Evolutionary conservation across 1,284 basidiomycete species (phyloP).

Genomic region (Sanghuangporus sanghuang): DNA sequence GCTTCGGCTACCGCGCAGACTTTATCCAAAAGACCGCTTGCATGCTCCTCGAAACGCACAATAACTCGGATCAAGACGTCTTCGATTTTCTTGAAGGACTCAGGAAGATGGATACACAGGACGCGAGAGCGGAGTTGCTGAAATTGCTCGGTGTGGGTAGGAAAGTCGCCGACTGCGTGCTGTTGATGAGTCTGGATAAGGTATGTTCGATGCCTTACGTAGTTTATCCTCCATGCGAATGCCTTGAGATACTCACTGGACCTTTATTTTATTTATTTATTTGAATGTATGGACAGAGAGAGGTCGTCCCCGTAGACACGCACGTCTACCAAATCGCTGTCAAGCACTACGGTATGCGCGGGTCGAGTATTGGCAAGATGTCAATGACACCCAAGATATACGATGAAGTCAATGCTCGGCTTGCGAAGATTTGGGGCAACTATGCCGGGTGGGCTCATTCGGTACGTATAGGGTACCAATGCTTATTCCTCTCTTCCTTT

Average conservation of each 20-base stretch:
- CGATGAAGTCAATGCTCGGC: slow-evolving; percentile 64
- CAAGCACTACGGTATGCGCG: slow-evolving; percentile 75
- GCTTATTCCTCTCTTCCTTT: slow-evolving; percentile 19
- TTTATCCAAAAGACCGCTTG: slow-evolving; percentile 84
- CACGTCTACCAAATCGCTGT: slow-evolving; percentile 86
- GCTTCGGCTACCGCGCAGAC: slow-evolving; percentile 94
- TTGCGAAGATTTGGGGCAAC: slow-evolving; percentile 71
- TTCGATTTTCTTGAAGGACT: slow-evolving; percentile 59
- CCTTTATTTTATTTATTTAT: neutral
- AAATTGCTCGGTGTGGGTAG: slow-evolving; percentile 88
- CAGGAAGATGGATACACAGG: slow-evolving; percentile 45
- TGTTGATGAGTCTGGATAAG: slow-evolving; percentile 95
- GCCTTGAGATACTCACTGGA: neutral
- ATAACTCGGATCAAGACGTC: slow-evolving; percentile 36
- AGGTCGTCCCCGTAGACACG: slow-evolving; percentile 89
- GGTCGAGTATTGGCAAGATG: slow-evolving; percentile 37
- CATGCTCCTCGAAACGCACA: slow-evolving; percentile 64
- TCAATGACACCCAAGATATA: slow-evolving; percentile 77
- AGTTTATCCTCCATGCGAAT: neutral
- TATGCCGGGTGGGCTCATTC: slow-evolving; percentile 93
- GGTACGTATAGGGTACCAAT: slow-evolving; percentile 34
- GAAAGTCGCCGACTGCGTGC: slow-evolving; percentile 93
- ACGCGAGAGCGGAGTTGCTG: slow-evolving; percentile 72
- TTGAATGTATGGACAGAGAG: slow-evolving; percentile 41
- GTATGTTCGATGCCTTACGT: slow-evolving; percentile 32